phyloP scores from a whole-genome alignment of 2,329 filamentous ascomycete genomes.

The Neofusicoccum laricinum region DNA sequence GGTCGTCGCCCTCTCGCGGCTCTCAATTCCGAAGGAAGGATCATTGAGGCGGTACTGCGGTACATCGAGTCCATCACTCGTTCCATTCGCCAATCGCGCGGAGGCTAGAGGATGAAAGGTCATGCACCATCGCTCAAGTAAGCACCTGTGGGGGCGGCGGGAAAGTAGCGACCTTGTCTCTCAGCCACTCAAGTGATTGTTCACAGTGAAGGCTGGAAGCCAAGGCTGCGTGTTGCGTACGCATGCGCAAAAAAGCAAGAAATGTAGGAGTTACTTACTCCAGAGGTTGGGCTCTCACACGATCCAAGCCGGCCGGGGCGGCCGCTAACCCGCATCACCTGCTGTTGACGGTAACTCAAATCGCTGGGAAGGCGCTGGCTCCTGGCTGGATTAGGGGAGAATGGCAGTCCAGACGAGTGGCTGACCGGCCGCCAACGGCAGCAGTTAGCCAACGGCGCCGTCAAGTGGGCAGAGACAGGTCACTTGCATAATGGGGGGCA shows the following conservation, averaged over 20 bases:
- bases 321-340: conserved; percentile 9
- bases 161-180: too few relatives aligned
- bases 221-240: too few relatives aligned
- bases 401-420: neutral
- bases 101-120: too few relatives aligned
- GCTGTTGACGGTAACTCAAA: neutral
- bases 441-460: neutral
- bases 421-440: neutral
- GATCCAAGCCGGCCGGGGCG: neutral
- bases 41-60: neutral
- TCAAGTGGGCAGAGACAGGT: neutral
- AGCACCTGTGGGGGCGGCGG: too few relatives aligned
- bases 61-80: too few relatives aligned
- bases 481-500: conserved; percentile 9
- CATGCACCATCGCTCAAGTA: too few relatives aligned
- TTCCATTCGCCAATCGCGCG: too few relatives aligned
- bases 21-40: neutral
- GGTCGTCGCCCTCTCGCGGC: neutral
- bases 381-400: neutral
- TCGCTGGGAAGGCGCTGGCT: neutral
- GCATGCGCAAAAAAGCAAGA: too few relatives aligned
- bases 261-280: neutral
- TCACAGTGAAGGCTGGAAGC: too few relatives aligned
- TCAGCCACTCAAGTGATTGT: too few relatives aligned
- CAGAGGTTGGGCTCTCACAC: neutral